A percentile compares a stretch with the other conserved stretches of the same genome.
Conservation (phyloP, 2,329 filamentous ascomycete genomes). For the Penicillium psychrosexuale region DNA sequence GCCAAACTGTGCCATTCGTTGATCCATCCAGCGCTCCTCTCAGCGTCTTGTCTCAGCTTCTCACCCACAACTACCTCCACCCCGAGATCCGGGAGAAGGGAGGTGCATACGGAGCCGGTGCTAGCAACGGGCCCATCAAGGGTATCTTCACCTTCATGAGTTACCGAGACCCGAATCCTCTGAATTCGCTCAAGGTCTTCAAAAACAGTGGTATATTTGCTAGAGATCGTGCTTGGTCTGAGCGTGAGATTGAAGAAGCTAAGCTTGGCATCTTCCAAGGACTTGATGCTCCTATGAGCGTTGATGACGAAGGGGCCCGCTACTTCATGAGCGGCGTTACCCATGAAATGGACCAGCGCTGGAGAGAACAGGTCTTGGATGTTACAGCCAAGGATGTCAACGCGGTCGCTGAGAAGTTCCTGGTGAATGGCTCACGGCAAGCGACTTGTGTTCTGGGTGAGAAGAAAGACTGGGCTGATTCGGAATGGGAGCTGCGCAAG, state of each 20-base stretch:
- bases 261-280: conserved; percentile 93
- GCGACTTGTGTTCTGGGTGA: conserved; percentile 75
- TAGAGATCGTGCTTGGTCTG: conserved; percentile 73
- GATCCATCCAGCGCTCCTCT: conserved; percentile 72
- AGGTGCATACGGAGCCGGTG: conserved; percentile 90
- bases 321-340: conserved; percentile 82
- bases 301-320: conserved; percentile 83
- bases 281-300: conserved; percentile 81
- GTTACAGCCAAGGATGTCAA: conserved; percentile 78
- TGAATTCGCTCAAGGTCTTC: conserved; percentile 85
- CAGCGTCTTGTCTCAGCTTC: conserved; percentile 82
- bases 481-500: conserved; percentile 73
- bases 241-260: conserved; percentile 87
- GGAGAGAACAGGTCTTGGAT: conserved; percentile 80
- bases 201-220: conserved; percentile 78
- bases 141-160: conserved; percentile 93
- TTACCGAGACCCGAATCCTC: conserved; percentile 92
- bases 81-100: conserved; percentile 98
- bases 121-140: conserved; percentile 73
- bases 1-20: conserved; percentile 81
- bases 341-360: conserved; percentile 81
- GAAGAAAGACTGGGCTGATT: conserved; percentile 69
- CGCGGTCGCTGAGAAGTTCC: conserved; percentile 74
- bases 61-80: conserved; percentile 95
- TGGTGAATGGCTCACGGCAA: conserved; percentile 64